A percentile compares a stretch with the other conserved stretches of the same genome.
phyloP scores from a whole-genome alignment of 352 stramenopile genomes.

The Globisporangium polare region DNA sequence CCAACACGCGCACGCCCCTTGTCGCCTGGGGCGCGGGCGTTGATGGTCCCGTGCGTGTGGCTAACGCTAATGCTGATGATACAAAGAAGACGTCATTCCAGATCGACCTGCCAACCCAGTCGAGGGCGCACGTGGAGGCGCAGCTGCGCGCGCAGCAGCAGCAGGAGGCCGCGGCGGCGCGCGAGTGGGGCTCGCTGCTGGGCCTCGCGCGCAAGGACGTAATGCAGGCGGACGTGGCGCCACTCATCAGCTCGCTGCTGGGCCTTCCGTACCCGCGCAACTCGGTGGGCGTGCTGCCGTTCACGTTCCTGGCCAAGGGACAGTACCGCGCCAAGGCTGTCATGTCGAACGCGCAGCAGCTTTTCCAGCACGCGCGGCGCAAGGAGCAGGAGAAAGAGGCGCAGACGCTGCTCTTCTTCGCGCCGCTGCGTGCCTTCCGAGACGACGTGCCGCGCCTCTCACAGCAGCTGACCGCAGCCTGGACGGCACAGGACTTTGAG shows the following conservation, averaged over 20 bases:
- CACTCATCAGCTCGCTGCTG: conserved; percentile 64
- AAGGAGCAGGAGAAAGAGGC: conserved; percentile 67
- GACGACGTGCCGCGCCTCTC: conserved; percentile 28
- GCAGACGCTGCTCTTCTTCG: conserved; percentile 60
- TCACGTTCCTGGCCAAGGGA: conserved; percentile 59
- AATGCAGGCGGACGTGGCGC: conserved; percentile 83
- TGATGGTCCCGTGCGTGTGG: conserved; percentile 21
- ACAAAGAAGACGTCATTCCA: conserved; percentile 23
- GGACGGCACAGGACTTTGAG: conserved; percentile 16
- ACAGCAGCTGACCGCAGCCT: conserved; percentile 22
- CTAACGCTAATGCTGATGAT: neutral
- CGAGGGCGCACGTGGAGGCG: conserved; percentile 43
- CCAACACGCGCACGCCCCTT: conserved; percentile 78
- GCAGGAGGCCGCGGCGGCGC: conserved; percentile 38
- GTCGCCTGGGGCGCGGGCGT: conserved; percentile 77
- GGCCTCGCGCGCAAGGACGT: conserved; percentile 65
- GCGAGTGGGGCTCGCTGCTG: conserved; percentile 43
- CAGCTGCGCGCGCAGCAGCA: conserved; percentile 50
- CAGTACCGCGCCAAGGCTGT: conserved; percentile 64
- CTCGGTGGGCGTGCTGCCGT: conserved; percentile 75
- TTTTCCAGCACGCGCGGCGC: conserved; percentile 57
- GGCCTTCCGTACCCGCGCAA: conserved; percentile 79
- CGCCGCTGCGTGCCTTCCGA: conserved; percentile 45
- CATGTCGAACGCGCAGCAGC: conserved; percentile 64
- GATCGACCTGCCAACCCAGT: conserved; percentile 72